Base-by-base conservation (phyloP, 495 filamentous ascomycete genomes). In the Xylaria telfairii region DNA sequence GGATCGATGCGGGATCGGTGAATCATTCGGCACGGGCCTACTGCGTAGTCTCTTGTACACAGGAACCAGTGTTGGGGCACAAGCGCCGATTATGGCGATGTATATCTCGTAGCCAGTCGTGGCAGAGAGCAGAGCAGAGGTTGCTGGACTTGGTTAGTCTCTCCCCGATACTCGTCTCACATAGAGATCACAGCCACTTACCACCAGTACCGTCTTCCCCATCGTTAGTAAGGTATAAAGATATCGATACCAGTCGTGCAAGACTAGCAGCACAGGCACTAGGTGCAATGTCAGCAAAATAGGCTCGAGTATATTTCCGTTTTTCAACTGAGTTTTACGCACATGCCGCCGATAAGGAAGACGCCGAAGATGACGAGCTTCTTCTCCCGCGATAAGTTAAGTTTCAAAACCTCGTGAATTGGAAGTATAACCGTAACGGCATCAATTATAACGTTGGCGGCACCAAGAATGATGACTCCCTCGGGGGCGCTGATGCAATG, bases 351-450 rank as follows among this genome's bases (percentile, higher is more conserved):
- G 7, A 75, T 68, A 9, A 61, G 9, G 51, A 74, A 74, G 10
- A 74, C 42, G 15, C 49, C 21, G 17, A 32, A 10, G 13, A 70
- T 41, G 7, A 28, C 26, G 15, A 54, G 28, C 24, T 66, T 83
- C 39, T 61, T 49, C 13, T 60, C 54, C 37, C 39, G 63, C 30
- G 72, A 60, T 81, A 77, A 79, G 81, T 71, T 80, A 81, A 73
- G 73, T 56, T 77, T 72, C 8, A 39, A 30, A 5, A 66, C 63
- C 24, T 69, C 63, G 19, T 39, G 49, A 24, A 67, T 26, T 0
- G 73, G 68, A 17, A 68, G 34, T 0, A 8, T 26, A 39, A 67
- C 60, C 3, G 65, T 72, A 30, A 24, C 61, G 13, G n/a, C 28
- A 26, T 65, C 41, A 7, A 70, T 65, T 13, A 59, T 26, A 7